Evolutionary conservation across 2,329 filamentous ascomycete species (phyloP).

Genomic region (Gaeumannomyces tritici): DNA sequence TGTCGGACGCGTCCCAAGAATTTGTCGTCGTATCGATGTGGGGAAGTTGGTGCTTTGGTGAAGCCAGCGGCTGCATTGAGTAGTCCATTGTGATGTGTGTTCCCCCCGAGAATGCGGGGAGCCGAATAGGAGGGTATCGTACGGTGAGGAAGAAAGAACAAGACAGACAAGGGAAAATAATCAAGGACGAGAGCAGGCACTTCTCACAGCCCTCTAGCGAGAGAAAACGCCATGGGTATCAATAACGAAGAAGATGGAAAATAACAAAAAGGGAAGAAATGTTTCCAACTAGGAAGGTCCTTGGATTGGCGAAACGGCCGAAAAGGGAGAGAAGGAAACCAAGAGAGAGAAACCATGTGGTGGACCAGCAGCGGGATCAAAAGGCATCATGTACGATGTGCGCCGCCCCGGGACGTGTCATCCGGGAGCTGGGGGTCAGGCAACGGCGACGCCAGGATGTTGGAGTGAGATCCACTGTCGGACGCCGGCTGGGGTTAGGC

Average conservation of each 20-base stretch:
- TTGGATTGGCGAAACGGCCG: not conserved
- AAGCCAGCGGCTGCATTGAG: not conserved
- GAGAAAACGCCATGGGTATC: conserved; percentile 1
- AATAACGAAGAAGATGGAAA: not conserved
- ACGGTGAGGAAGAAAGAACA: not conserved
- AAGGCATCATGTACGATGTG: conserved; percentile 4
- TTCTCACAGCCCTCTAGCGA: not conserved
- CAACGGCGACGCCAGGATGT: not conserved
- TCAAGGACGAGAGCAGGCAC: not conserved
- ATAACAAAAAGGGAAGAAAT: not conserved
- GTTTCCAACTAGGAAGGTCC: not conserved
- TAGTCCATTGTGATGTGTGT: not conserved
- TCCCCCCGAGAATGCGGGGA: not conserved
- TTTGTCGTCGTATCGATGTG: conserved; percentile 3
- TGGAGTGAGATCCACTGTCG: not conserved
- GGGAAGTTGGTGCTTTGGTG: not conserved
- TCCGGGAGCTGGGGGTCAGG: not conserved
- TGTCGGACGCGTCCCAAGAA: not conserved
- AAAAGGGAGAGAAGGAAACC: not conserved
- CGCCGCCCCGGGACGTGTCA: not conserved
- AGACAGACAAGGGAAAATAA: not conserved
- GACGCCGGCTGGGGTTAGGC: not conserved
- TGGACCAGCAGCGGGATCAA: conserved; percentile 1
- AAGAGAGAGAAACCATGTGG: not conserved
- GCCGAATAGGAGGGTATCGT: not conserved